These are phyloP conservation scores for Chimonanthus salicifolius DNA, from an alignment of 164 flowering plant genomes.

Conservation along the genomic window DNA sequence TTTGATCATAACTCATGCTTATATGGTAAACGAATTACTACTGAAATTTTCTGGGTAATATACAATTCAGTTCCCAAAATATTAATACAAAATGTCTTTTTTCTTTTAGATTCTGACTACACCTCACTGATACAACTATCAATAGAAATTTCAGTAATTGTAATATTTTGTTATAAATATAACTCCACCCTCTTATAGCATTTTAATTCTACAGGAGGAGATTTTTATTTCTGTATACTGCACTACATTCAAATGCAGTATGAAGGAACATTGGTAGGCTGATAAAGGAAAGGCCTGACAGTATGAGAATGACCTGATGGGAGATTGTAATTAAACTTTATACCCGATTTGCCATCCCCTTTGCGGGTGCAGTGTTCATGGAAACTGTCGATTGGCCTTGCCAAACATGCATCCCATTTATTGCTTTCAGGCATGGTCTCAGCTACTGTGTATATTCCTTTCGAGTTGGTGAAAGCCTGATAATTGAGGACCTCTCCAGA, in stretches of 20 bases:
- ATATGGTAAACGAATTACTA: neutral
- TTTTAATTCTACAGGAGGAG: neutral
- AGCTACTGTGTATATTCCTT: slow-evolving; percentile 81
- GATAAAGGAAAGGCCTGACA: slow-evolving; percentile 74
- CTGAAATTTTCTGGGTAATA: neutral
- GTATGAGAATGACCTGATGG: slow-evolving; percentile 76
- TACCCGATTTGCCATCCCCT: slow-evolving; percentile 45
- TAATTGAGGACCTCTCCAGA: slow-evolving; percentile 91
- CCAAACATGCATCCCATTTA: slow-evolving; percentile 88
- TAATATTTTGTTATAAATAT: too few species aligned
- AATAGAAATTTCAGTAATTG: neutral
- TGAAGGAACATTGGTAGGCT: slow-evolving; percentile 45
- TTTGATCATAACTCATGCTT: neutral
- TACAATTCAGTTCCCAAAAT: neutral
- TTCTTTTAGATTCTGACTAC: too few species aligned
- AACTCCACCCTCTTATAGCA: neutral
- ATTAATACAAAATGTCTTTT: neutral
- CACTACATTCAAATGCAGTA: slow-evolving; percentile 51
- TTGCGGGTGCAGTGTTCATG: slow-evolving; percentile 63
- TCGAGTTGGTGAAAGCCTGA: slow-evolving; percentile 82
- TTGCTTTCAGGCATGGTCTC: slow-evolving; percentile 98
- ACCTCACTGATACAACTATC: neutral
- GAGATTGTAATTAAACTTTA: slow-evolving; percentile 76
- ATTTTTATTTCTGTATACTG: neutral
- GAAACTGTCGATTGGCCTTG: slow-evolving; percentile 89